Conservation (phyloP, 1,284 basidiomycete species). For the Blastosporella zonata region DNA sequence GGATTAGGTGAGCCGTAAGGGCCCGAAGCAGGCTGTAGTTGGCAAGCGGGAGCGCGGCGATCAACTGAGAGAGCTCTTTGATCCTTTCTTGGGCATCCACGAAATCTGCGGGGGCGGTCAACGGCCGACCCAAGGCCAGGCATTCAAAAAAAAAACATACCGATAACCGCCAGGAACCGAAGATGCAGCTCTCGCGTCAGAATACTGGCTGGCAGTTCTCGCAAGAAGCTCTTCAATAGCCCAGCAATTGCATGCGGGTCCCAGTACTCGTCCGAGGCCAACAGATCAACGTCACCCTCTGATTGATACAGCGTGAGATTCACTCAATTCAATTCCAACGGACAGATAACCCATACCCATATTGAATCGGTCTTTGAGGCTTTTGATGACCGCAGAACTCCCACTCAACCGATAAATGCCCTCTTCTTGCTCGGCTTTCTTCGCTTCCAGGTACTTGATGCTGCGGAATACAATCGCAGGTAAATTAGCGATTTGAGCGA, state of each 20-base stretch:
- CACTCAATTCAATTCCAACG: conserved; percentile 1
- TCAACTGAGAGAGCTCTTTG: conserved; percentile 80
- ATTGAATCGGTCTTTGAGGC: conserved; percentile 91
- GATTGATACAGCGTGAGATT: conserved; percentile 24
- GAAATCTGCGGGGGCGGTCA: conserved; percentile 57
- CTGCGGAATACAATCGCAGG: conserved; percentile 95
- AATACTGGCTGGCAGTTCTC: conserved; percentile 88
- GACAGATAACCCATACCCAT: conserved; percentile 49
- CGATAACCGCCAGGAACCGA: conserved; percentile 86
- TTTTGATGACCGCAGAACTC: conserved; percentile 92
- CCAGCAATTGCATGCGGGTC: conserved; percentile 95
- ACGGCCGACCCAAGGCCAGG: background rate
- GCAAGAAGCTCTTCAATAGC: conserved; percentile 85
- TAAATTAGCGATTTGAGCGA: conserved; percentile 85
- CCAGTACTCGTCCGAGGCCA: conserved; percentile 86
- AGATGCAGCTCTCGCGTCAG: conserved; percentile 90
- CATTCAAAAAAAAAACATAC: conserved; percentile 45
- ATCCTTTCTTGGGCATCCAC: conserved; percentile 87
- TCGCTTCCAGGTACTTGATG: conserved; percentile 87
- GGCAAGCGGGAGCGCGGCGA: conserved; percentile 82
- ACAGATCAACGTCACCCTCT: conserved; percentile 91
- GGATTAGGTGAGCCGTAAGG: conserved; percentile 92
- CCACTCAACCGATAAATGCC: conserved; percentile 96
- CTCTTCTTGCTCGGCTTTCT: conserved; percentile 93
- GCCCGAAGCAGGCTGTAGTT: conserved; percentile 95